Evolutionary conservation across 2,329 filamentous ascomycete species (phyloP), one percentile per base, ranked within the genome.

Genomic region (Colletotrichum sp.): DNA sequence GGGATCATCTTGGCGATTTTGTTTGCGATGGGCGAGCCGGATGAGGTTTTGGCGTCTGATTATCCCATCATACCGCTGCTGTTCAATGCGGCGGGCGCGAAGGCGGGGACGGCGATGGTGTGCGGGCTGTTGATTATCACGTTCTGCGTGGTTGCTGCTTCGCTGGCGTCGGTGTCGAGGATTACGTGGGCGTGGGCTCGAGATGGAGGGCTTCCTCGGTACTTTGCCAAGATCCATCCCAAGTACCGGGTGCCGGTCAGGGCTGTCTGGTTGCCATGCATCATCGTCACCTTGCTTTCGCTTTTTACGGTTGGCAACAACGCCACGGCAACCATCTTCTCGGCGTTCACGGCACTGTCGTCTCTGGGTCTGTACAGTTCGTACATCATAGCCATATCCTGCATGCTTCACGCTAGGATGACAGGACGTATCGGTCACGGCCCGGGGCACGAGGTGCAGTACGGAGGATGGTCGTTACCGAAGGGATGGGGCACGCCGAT

Each of bases 131-230:
- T 79, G 57, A 57, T 72, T 33, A 64, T 70, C 36, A 58, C 59
- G 7, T 55, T 71, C 29, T 70, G 70, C 76, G 67, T 79, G 47
- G 78, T 82, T 76, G 82, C 83, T 27, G 78, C 78, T 72, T 86
- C 84, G 16, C 79, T 80, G n/a, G 81, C 78, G 58, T 82, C 82
- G 13, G 79, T 78, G 27, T 73, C 71, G 8, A 51, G 71, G 8
- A 73, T 73, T 27, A 71, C 61, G 0, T 73, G 71, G 71, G 71
- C 71, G 13, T 73, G 71, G 71, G 71, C 71, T 4, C 68, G 71
- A 21, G 71, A 73, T 13, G 71, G 71, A 13, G 71, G 71, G 7
- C 38, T 73, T 21, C 71, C 71, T 15, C 67, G 71, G 27, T 73
- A 73, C 43, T 73, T 73, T 57, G 71, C 71, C 67, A 73, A 62